These are phyloP conservation scores for Chaetomium cochliodes DNA, from an alignment of 495 filamentous ascomycete genomes.

Conservation along the genomic window DNA sequence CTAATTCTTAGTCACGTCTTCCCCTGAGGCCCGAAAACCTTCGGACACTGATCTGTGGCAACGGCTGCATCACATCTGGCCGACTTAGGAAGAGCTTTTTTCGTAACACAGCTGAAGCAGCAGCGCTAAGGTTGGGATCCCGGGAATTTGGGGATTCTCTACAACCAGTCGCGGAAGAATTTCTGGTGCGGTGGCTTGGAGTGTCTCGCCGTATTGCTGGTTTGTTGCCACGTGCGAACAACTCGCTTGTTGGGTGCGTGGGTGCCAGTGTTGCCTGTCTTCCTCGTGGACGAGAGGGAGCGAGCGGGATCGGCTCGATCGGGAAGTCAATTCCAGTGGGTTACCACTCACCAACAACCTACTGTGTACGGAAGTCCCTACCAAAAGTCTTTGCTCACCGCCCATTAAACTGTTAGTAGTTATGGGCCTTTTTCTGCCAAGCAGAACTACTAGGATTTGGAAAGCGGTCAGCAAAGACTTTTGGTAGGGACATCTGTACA, in stretches of 20 bases:
- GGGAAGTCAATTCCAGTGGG: neutral
- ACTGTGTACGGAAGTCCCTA: too few relatives aligned
- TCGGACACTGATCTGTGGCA: constrained; percentile 5
- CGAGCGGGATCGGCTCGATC: neutral
- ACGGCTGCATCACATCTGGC: neutral
- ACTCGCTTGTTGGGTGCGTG: neutral
- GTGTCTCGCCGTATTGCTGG: neutral
- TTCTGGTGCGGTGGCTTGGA: neutral
- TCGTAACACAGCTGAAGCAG: constrained; percentile 2
- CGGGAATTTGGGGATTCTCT: neutral
- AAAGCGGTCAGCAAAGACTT: too few relatives aligned
- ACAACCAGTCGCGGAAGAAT: neutral
- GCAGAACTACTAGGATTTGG: too few relatives aligned
- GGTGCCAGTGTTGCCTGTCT: neutral
- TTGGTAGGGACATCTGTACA: too few relatives aligned
- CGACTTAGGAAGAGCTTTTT: neutral
- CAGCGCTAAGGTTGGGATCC: neutral
- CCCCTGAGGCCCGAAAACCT: constrained; percentile 1
- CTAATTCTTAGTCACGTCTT: neutral
- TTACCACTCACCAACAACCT: neutral
- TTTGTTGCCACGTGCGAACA: constrained; percentile 8
- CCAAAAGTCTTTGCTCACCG: too few relatives aligned
- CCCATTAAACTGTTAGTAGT: too few relatives aligned
- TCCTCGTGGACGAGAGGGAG: neutral
- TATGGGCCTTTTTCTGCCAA: too few relatives aligned